Evolutionary conservation across 2,329 filamentous ascomycete species (phyloP).

Genomic region (Ophiobolus disseminans): DNA sequence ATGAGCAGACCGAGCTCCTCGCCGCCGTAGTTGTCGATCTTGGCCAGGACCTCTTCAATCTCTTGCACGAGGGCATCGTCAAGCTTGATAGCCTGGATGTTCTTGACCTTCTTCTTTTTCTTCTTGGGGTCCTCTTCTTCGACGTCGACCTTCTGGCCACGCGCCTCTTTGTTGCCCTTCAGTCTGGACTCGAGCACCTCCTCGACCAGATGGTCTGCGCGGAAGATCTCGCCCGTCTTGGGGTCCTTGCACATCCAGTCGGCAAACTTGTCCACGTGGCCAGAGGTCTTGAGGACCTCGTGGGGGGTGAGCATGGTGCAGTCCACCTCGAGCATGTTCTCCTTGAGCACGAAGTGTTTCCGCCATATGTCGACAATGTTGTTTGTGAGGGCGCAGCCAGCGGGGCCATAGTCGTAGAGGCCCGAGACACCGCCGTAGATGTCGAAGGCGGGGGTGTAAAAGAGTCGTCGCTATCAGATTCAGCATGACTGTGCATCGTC

Average conservation of each 20-base stretch:
- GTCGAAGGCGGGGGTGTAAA: constrained; percentile 95
- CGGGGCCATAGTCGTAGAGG: constrained; percentile 92
- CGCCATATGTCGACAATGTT: constrained; percentile 90
- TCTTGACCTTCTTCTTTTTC: constrained; percentile 83
- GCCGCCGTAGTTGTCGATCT: constrained; percentile 94
- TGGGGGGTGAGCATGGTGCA: constrained; percentile 93
- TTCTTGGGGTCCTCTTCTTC: constrained; percentile 82
- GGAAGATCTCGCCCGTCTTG: constrained; percentile 94
- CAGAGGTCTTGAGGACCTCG: constrained; percentile 88
- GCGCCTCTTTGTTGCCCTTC: constrained; percentile 90
- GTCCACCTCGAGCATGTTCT: constrained; percentile 95
- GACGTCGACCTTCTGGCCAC: constrained; percentile 77
- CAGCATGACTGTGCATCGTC: constrained; percentile 23
- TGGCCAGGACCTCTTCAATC: constrained; percentile 89
- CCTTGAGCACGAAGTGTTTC: constrained; percentile 91
- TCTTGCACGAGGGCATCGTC: constrained; percentile 86
- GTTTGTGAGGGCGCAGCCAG: constrained; percentile 83
- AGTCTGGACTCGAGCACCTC: constrained; percentile 86
- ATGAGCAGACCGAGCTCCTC: constrained; percentile 87
- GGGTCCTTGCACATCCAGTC: constrained; percentile 99
- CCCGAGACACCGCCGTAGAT: constrained; percentile 90
- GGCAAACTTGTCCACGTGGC: constrained; percentile 97
- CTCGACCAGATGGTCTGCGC: constrained; percentile 96
- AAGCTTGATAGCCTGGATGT: constrained; percentile 72
- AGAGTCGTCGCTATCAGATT: constrained; percentile 55